Evolutionary conservation across 2,329 filamentous ascomycete genomes (phyloP), one percentile per base, ranked within the genome.

Genomic region (Graphium sp.): DNA sequence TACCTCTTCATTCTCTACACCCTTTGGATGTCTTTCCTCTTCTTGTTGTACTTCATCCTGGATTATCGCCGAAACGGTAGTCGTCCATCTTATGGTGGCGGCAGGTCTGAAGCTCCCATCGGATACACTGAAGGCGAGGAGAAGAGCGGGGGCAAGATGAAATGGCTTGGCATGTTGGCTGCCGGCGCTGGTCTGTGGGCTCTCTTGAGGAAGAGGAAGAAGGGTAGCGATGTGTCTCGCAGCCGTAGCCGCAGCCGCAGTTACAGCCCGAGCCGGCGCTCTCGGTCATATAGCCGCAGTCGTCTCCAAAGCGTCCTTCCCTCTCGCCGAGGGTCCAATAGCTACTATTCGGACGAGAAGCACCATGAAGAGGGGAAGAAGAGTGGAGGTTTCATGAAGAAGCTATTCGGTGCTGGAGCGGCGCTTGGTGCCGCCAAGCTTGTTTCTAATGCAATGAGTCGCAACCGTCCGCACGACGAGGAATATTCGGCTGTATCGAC

Each of bases 1-100:
- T 69, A 66, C 21, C 63, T 85, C 4, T 98, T 95, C 48, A 73
- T 98, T 29, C 58, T 95, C 4, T 98, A 79, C 44, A 66, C 85
- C 0, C 37, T 95, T 1, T 87, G 77, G 60, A 76, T 78, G 47
- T 68, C 71, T 17, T 61, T 79, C 12, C 55, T 94, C 19, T 39
- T 94, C 11, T 42, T 84, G 2, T 37, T 72, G 10, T 94, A 84
- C 50, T 91, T 95, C 41, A 58, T 87, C 31, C 58, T 93, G 19
- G 77, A 76, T 37, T 91, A 80, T 49, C 60, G 69, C 25, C 49
- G 74, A 55, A 50, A 72, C 53, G 51, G 67, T 43, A 40, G 63
- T 46, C 44, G 56, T 43, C n/a, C n/a, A n/a, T n/a, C n/a, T n/a
- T n/a, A n/a, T n/a, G 68, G 67, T 21, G 65, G 65, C 20, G 66